Conservation (phyloP, 2,329 filamentous ascomycete species). For the Trichoderma aggressivum region DNA sequence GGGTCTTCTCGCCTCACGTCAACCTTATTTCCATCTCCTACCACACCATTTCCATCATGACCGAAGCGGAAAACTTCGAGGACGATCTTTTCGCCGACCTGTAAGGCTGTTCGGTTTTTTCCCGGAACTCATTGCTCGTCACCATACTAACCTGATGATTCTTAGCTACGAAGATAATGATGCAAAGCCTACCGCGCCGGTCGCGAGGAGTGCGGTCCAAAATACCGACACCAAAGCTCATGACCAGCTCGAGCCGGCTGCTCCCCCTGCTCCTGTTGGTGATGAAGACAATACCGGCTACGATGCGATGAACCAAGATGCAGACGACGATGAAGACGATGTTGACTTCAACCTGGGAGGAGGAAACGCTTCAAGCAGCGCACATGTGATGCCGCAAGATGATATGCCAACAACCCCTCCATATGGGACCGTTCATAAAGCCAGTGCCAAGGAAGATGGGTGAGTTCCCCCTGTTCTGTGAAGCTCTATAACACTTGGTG, state of each 20-base stretch:
- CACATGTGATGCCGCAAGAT: slow-evolving; percentile 28
- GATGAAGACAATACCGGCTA: slow-evolving; percentile 31
- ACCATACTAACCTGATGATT: background rate
- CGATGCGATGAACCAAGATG: slow-evolving; percentile 42
- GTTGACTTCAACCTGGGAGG: slow-evolving; percentile 58
- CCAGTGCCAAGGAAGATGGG: slow-evolving; percentile 59
- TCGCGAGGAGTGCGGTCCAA: slow-evolving; percentile 1
- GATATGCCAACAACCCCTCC: slow-evolving; percentile 32
- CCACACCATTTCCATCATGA: slow-evolving; percentile 50
- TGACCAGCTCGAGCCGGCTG: slow-evolving; percentile 18
- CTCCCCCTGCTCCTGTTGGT: slow-evolving; percentile 19
- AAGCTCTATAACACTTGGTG: background rate
- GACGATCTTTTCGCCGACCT: slow-evolving; percentile 95
- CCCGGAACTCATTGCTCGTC: background rate
- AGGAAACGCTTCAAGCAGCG: slow-evolving; percentile 23
- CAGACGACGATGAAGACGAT: slow-evolving; percentile 54
- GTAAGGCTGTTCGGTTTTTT: slow-evolving; percentile 51
- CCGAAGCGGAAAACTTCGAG: slow-evolving; percentile 77
- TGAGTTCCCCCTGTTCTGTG: slow-evolving; percentile 31
- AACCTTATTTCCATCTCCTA: background rate
- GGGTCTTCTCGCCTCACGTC: slow-evolving; percentile 3
- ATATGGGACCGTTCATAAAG: slow-evolving; percentile 45
- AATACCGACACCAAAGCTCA: background rate
- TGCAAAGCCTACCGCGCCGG: slow-evolving; percentile 36
- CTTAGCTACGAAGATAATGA: slow-evolving; percentile 64